phyloP scores from a whole-genome alignment of 441 rosid species.

The Iberis amara region DNA sequence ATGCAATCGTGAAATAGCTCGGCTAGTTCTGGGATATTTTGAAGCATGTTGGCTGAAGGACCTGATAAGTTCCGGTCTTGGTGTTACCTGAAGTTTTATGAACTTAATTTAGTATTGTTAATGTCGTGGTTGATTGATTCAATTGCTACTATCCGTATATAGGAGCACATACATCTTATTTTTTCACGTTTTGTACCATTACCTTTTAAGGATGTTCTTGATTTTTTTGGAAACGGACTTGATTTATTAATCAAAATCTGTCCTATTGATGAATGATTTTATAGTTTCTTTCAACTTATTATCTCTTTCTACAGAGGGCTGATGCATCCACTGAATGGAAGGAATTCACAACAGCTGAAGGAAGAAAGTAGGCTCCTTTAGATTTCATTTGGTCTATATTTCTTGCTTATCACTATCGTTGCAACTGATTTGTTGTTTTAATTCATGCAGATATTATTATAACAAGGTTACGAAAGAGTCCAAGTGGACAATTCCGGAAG shows the following conservation, averaged over 20 bases:
- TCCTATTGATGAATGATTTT: conserved; percentile 3
- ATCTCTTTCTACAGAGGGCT: conserved; percentile 60
- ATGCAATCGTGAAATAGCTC: conserved; percentile 1
- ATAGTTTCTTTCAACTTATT: conserved; percentile 25
- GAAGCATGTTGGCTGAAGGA: conserved; percentile 11
- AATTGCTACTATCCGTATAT: conserved; percentile 12
- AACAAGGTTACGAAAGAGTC: conserved; percentile 91
- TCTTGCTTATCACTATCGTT: conserved; percentile 12
- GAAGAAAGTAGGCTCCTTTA: conserved; percentile 52
- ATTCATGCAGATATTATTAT: conserved; percentile 70
- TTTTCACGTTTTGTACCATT: not conserved
- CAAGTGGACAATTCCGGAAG: conserved; percentile 95
- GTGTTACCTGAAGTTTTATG: conserved; percentile 8
- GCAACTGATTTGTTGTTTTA: conserved; percentile 15
- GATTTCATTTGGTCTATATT: conserved; percentile 12
- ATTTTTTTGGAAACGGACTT: conserved; percentile 6
- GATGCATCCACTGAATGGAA: conserved; percentile 87
- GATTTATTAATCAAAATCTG: conserved; percentile 11
- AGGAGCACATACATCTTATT: conserved; percentile 15
- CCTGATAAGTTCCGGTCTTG: not conserved
- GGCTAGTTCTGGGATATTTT: not conserved
- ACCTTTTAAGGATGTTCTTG: not conserved
- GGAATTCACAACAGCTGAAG: conserved; percentile 73
- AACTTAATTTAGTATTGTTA: conserved; percentile 1
- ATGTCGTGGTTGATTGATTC: conserved; percentile 4